A percentile compares a stretch with the other conserved stretches of the same genome.
Evolutionary conservation across 345 rosid genomes (phyloP).

Genomic region (Bruguiera parviflora): DNA sequence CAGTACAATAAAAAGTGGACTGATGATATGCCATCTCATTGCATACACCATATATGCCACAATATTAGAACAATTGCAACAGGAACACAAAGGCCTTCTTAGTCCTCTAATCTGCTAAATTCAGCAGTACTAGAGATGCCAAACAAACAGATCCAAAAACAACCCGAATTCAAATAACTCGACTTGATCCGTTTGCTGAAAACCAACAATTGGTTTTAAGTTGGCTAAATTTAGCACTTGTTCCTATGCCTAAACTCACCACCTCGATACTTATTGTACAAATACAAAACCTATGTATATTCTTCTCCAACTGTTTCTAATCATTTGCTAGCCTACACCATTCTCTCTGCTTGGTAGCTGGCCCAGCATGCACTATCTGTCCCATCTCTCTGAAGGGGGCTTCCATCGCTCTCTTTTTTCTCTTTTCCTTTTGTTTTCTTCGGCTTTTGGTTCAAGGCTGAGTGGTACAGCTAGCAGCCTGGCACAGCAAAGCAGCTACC

Average conservation of each 20-base stretch:
- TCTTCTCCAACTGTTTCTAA: constrained; percentile 10
- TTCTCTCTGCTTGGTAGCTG: constrained; percentile 33
- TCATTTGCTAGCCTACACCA: constrained; percentile 42
- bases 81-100: constrained; percentile 40
- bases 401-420: constrained; percentile 17
- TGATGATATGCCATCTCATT: constrained; percentile 10
- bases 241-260: constrained; percentile 36
- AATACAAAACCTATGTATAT: not conserved
- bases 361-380: constrained; percentile 29
- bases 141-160: not conserved
- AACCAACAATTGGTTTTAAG: not conserved
- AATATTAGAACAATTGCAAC: constrained; percentile 12
- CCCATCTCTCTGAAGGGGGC: constrained; percentile 27
- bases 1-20: not conserved
- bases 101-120: constrained; percentile 31
- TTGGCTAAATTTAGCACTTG: constrained; percentile 53
- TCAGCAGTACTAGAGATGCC: constrained; percentile 24
- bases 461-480: constrained; percentile 43
- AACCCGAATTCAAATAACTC: too few relatives aligned
- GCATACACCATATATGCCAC: not conserved
- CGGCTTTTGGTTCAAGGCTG: constrained; percentile 27
- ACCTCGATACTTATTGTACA: not conserved
- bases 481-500: constrained; percentile 34
- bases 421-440: constrained; percentile 28
- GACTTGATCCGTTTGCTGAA: not conserved